Percentiles rank a stretch among this genome's conserved stretches.
Conservation (phyloP, 371 early-diverging fungal genomes). For the Furculomyces boomerangus region DNA sequence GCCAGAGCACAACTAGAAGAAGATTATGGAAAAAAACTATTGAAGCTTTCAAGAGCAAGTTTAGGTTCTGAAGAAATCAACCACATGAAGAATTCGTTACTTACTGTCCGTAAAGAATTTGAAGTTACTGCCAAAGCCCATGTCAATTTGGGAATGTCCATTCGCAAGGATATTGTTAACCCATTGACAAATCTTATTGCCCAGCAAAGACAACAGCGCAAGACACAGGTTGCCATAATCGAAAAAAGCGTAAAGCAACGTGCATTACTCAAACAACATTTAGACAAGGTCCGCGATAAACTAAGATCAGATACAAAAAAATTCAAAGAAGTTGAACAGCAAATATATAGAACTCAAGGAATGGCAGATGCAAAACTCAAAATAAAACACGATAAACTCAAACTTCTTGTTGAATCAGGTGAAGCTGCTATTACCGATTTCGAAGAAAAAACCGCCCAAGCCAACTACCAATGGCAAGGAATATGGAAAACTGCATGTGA, state of each 20-base stretch:
- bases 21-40: constrained; percentile 62
- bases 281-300: constrained; percentile 20
- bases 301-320: constrained; percentile 13
- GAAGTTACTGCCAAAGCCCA: constrained; percentile 60
- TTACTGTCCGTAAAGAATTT: constrained; percentile 52
- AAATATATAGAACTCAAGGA: constrained; percentile 14
- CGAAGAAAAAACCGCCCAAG: constrained; percentile 9
- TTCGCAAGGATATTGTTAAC: constrained; percentile 53
- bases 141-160: constrained; percentile 53
- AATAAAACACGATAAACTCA: constrained; percentile 7
- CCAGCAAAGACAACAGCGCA: constrained; percentile 58
- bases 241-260: constrained; percentile 29
- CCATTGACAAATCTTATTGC: constrained; percentile 54
- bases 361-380: constrained; percentile 17
- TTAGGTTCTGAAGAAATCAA: constrained; percentile 78
- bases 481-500: constrained; percentile 23
- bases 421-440: constrained; percentile 5
- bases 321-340: constrained; percentile 17
- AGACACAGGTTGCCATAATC: constrained; percentile 32
- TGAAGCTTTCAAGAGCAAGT: constrained; percentile 53
- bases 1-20: constrained; percentile 65
- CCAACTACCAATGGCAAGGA: constrained; percentile 19
- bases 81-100: constrained; percentile 38
- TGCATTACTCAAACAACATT: constrained; percentile 16
- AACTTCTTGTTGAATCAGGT: background rate